Conservation (phyloP, 768 basidiomycete genomes). For the Rhizopogon rudus region DNA sequence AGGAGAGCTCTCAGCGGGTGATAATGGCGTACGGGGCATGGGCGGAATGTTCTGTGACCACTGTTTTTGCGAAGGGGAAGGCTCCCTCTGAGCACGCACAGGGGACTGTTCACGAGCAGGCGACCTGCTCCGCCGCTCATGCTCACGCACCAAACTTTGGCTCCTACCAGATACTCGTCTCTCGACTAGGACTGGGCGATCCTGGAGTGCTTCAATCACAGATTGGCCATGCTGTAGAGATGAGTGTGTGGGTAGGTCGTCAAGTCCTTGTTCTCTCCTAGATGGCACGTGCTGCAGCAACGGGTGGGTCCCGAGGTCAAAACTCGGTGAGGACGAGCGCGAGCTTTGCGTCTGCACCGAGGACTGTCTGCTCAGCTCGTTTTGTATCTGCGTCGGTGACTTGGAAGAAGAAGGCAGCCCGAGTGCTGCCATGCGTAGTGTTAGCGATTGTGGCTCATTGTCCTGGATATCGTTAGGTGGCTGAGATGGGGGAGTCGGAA, state of each 20-base stretch:
- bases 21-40: conserved; percentile 23
- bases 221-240: not conserved
- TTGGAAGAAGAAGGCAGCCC: conserved; percentile 6
- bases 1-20: not conserved
- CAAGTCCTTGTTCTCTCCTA: conserved; percentile 13
- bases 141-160: conserved; percentile 6
- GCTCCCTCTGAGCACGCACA: not conserved
- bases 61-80: conserved; percentile 7
- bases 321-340: not conserved
- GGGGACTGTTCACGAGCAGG: not conserved
- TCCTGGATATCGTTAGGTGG: conserved; percentile 6
- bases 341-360: not conserved
- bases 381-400: not conserved
- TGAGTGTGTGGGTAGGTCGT: not conserved
- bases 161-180: not conserved
- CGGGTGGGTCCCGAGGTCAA: not conserved
- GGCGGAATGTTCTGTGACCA: conserved; percentile 23
- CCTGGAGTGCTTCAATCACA: not conserved
- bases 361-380: not conserved
- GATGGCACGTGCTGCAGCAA: not conserved
- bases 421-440: conserved; percentile 28
- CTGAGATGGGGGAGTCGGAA: conserved; percentile 17
- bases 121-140: conserved; percentile 2
- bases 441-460: conserved; percentile 18
- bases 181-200: not conserved